These are phyloP conservation scores for Geopyxis carbonaria DNA, from an alignment of 495 filamentous ascomycete genomes.

Conservation along the genomic window DNA sequence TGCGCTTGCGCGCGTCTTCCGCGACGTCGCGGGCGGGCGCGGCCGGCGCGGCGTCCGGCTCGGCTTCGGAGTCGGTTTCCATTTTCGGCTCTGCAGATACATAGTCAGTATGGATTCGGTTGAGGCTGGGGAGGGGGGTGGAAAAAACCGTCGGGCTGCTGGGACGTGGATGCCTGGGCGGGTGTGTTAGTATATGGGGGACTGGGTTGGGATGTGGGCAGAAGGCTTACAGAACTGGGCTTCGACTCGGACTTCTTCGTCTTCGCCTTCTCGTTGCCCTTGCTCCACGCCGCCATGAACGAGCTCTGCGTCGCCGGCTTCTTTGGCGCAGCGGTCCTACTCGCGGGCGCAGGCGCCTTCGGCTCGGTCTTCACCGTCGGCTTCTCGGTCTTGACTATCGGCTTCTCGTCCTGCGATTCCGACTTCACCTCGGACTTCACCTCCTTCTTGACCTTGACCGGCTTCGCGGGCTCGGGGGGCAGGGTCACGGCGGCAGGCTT, in stretches of 20 bases:
- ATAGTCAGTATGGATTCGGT: too few species aligned
- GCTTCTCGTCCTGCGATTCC: constrained; percentile 18
- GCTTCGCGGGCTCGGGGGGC: neutral
- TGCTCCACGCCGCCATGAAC: constrained; percentile 2
- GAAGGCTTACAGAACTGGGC: constrained; percentile 13
- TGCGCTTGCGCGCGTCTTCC: constrained; percentile 39
- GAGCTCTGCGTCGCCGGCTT: constrained; percentile 39
- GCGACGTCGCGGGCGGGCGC: constrained; percentile 14
- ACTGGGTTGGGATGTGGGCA: neutral
- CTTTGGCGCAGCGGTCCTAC: constrained; percentile 11
- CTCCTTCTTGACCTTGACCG: constrained; percentile 19
- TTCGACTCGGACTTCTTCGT: constrained; percentile 25
- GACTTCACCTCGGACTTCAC: constrained; percentile 27
- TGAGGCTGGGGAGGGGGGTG: neutral
- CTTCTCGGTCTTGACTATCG: constrained; percentile 16
- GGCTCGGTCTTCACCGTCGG: constrained; percentile 27
- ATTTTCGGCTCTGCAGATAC: constrained; percentile 7
- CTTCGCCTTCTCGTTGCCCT: constrained; percentile 30
- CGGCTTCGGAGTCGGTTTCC: constrained; percentile 15
- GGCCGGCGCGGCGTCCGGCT: constrained; percentile 22
- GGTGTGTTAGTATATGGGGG: neutral
- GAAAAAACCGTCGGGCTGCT: neutral
- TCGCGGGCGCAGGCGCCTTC: constrained; percentile 12
- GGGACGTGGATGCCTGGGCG: too few species aligned
- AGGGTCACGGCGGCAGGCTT: constrained; percentile 9